These are phyloP conservation scores for Aspergillus novofumigatus DNA, from an alignment of 2,329 filamentous ascomycete genomes.

Conservation along the genomic window DNA sequence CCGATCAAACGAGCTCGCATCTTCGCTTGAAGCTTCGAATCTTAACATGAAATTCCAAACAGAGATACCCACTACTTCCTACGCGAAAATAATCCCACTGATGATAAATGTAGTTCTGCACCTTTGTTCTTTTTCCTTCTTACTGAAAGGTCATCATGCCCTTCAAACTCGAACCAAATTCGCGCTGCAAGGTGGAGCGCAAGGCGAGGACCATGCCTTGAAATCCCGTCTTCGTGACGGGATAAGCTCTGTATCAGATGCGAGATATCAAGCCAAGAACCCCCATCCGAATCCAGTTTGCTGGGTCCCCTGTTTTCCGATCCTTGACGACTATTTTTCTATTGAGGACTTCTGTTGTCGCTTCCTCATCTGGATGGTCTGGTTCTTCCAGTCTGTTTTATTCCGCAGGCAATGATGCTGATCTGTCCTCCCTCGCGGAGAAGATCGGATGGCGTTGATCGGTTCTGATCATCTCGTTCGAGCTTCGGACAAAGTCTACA, in stretches of 20 bases:
- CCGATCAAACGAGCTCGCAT: conserved; percentile 35
- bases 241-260: conserved; percentile 51
- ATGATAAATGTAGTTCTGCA: background rate
- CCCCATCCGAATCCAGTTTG: conserved; percentile 10
- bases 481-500: conserved; percentile 2
- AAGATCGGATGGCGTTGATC: background rate
- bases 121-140: background rate
- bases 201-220: conserved; percentile 51
- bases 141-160: background rate
- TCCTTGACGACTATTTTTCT: background rate
- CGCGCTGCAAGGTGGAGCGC: conserved; percentile 52
- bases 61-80: conserved; percentile 26
- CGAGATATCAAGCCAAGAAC: conserved; percentile 41
- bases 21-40: conserved; percentile 24
- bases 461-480: background rate
- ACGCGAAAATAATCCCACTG: conserved; percentile 9
- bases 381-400: background rate
- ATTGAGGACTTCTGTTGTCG: background rate
- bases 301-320: background rate
- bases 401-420: background rate
- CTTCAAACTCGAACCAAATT: conserved; percentile 20
- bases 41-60: conserved; percentile 10
- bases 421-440: background rate
- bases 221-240: conserved; percentile 34
- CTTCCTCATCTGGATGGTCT: conserved; percentile 19